Conservation (phyloP, 495 filamentous ascomycete species). For the Pseudotulostoma volvatum region DNA sequence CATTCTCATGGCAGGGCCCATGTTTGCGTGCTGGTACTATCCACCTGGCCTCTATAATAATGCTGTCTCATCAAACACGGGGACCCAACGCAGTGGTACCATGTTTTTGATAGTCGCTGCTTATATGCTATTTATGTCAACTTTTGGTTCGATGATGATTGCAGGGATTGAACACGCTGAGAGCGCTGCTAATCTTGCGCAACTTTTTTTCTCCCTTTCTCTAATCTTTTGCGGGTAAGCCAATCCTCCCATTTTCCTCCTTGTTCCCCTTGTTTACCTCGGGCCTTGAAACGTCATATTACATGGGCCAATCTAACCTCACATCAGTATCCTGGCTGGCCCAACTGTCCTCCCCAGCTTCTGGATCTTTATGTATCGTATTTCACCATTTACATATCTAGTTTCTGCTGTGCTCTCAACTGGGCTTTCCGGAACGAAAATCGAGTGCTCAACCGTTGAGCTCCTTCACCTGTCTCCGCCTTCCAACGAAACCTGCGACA, state of each 20-base stretch:
- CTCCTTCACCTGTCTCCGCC: slow-evolving; percentile 36
- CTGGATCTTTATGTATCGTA: slow-evolving; percentile 75
- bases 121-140: slow-evolving; percentile 43
- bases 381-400: slow-evolving; percentile 59
- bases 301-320: too few relatives aligned
- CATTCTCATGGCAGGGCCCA: slow-evolving; percentile 44
- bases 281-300: too few relatives aligned
- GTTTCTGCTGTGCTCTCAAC: slow-evolving; percentile 47
- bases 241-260: neutral
- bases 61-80: slow-evolving; percentile 25
- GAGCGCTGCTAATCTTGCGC: slow-evolving; percentile 44
- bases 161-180: slow-evolving; percentile 46
- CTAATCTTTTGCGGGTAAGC: slow-evolving; percentile 36
- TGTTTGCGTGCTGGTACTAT: slow-evolving; percentile 54
- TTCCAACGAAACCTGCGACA: slow-evolving; percentile 30
- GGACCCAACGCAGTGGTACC: slow-evolving; percentile 36
- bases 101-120: slow-evolving; percentile 41
- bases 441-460: slow-evolving; percentile 44
- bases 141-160: slow-evolving; percentile 51
- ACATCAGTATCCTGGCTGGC: slow-evolving; percentile 43
- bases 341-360: slow-evolving; percentile 47
- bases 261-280: neutral
- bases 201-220: slow-evolving; percentile 44
- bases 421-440: slow-evolving; percentile 39
- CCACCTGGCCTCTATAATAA: slow-evolving; percentile 46